Evolutionary conservation across 179 eudicot species (phyloP), one percentile per base, ranked within the genome.

Genomic region (Spinacia oleracea): DNA sequence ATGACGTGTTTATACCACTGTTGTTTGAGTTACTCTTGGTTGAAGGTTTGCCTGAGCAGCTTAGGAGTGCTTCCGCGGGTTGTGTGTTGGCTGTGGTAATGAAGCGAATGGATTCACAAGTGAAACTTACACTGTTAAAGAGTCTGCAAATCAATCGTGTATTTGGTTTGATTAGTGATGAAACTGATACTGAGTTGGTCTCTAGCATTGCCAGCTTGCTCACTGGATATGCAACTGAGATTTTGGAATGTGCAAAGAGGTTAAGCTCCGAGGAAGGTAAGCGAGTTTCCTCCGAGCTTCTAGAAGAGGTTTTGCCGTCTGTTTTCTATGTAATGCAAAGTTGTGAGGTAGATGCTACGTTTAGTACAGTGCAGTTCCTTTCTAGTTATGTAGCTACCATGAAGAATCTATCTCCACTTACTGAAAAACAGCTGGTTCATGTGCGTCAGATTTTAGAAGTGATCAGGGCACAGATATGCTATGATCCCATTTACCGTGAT

Each of bases 261-360:
- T 80, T 90, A 83, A 90, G 80, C 35, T 50, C 90, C 11, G 92
- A 85, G 80, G 96, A 94, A 72, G 89, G 85, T 58, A 89, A 84
- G 72, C 87, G 83, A 16, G 84, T 83, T 73, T 88, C 96, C 12
- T 18, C 81, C 11, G 93, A 91, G 70, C 96, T 96, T 78, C 76
- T 96, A 58, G 90, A 96, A 72, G 98, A 94, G 85, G 99, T 91
- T 45, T 82, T 96, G 85, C 99, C 99, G 48, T 89, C 97, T 5
- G 92, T 96, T 35, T 94, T 96, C 70, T 87, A 89, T 63, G 86
- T 91, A 29, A 91, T 92, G 90, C 89, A 72, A 81, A 92, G 84
- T 65, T 87, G 88, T 84, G 98, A 92, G 84, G 81, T 89, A 71
- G 97, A 94, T 87, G 77, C 86, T 0, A 83, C 96, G 29, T 91